A percentile compares a stretch with the other conserved stretches of the same genome.
These are phyloP conservation scores for Euphorbia schlechtendalii DNA, from an alignment of 441 rosid genomes.

Conservation along the genomic window DNA sequence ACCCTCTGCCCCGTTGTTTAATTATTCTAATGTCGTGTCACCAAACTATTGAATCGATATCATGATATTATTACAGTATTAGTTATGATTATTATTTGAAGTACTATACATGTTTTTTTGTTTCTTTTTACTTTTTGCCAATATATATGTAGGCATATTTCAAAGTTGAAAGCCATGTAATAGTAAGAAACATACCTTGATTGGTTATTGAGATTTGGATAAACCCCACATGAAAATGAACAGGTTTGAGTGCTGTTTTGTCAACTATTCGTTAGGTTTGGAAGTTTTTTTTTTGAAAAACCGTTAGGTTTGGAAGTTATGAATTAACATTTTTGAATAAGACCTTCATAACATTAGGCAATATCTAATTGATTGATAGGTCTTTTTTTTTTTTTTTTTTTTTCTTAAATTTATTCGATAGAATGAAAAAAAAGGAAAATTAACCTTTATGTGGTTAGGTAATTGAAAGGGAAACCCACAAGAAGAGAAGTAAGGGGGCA, in stretches of 20 bases:
- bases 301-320: background rate
- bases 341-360: background rate
- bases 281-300: too few species aligned
- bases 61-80: too few species aligned
- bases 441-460: slow-evolving; percentile 26
- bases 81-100: too few species aligned
- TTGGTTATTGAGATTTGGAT: slow-evolving; percentile 31
- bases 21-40: too few species aligned
- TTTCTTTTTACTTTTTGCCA: slow-evolving; percentile 2
- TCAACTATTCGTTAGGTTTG: background rate
- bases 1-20: too few species aligned
- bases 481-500: slow-evolving; percentile 22
- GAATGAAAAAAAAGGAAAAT: background rate
- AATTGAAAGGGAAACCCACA: slow-evolving; percentile 52
- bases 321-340: background rate
- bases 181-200: slow-evolving; percentile 6
- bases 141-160: background rate
- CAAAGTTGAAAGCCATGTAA: slow-evolving; percentile 14
- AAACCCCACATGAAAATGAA: slow-evolving; percentile 25
- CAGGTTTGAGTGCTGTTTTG: background rate
- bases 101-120: too few species aligned
- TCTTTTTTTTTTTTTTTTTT: background rate
- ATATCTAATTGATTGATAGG: background rate
- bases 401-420: too few species aligned
- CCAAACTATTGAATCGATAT: too few species aligned